A percentile compares a stretch with the other conserved stretches of the same genome.
Conservation (phyloP, 306 rosid genomes). For the Crataegus laevigata region DNA sequence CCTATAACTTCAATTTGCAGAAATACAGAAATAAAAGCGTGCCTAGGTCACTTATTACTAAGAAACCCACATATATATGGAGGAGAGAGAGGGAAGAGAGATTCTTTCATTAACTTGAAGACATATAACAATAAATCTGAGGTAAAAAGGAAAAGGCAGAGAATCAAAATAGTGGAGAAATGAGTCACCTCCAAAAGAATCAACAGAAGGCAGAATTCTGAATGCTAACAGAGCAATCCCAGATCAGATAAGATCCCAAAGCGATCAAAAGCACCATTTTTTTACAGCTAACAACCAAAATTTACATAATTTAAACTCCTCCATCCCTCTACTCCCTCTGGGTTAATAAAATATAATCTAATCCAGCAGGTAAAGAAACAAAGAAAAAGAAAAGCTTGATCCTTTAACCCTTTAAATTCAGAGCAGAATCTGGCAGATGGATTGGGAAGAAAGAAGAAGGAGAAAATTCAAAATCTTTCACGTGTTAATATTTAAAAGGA, state of each 20-base stretch:
- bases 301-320: not conserved
- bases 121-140: constrained; percentile 12
- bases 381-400: constrained; percentile 6
- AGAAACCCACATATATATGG: not conserved
- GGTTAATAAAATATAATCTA: constrained; percentile 18
- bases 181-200: constrained; percentile 48
- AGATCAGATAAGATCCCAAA: constrained; percentile 41
- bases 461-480: constrained; percentile 14
- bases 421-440: constrained; percentile 28
- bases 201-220: constrained; percentile 27
- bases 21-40: not conserved
- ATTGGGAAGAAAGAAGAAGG: constrained; percentile 9
- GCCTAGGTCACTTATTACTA: not conserved
- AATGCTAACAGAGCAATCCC: constrained; percentile 29
- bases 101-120: constrained; percentile 28
- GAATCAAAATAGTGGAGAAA: constrained; percentile 26
- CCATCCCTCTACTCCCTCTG: not conserved
- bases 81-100: not conserved
- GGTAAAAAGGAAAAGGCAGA: constrained; percentile 5
- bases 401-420: constrained; percentile 21
- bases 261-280: constrained; percentile 35
- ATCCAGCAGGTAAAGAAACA: not conserved
- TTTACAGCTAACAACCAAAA: constrained; percentile 23
- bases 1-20: not conserved
- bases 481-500: constrained; percentile 8